Conservation (phyloP, 495 filamentous ascomycete genomes). For the Zalerion maritima region DNA sequence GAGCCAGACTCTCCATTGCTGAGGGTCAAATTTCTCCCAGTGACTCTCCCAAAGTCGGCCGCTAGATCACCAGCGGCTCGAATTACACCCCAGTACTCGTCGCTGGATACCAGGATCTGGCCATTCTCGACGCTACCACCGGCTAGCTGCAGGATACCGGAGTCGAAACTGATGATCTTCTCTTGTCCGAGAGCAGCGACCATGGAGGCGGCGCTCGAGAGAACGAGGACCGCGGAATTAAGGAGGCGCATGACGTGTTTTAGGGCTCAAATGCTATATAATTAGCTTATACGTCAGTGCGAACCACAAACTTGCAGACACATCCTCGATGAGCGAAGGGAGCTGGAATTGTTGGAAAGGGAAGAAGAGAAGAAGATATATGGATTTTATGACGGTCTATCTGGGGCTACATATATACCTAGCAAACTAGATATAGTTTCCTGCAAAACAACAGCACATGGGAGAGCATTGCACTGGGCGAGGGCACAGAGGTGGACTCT, state of each 20-base stretch:
- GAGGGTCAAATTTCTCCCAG: conserved; percentile 43
- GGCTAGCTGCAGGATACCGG: conserved; percentile 27
- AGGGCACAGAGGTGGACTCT: too few relatives aligned
- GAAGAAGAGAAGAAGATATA: conserved; percentile 4
- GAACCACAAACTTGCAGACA: too few relatives aligned
- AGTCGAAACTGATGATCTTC: conserved; percentile 36
- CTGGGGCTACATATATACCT: too few relatives aligned
- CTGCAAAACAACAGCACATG: too few relatives aligned
- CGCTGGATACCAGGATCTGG: conserved; percentile 35
- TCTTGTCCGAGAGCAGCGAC: conserved; percentile 39
- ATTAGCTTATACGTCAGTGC: too few relatives aligned
- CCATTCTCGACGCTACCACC: conserved; percentile 27
- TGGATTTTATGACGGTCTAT: too few relatives aligned
- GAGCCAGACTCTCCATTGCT: conserved; percentile 29
- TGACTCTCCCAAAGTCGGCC: conserved; percentile 56
- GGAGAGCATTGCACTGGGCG: too few relatives aligned
- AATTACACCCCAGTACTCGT: conserved; percentile 54
- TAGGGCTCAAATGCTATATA: too few relatives aligned
- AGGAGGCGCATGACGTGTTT: too few relatives aligned
- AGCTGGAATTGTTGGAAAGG: background rate
- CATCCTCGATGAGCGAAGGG: too few relatives aligned
- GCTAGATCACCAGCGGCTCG: conserved; percentile 52
- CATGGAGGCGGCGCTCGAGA: conserved; percentile 7
- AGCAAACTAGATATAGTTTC: too few relatives aligned
- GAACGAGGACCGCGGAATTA: too few relatives aligned